Evolutionary conservation across 1,284 basidiomycete species (phyloP), one percentile per base, ranked within the genome.

Genomic region (Serendipita sp.): DNA sequence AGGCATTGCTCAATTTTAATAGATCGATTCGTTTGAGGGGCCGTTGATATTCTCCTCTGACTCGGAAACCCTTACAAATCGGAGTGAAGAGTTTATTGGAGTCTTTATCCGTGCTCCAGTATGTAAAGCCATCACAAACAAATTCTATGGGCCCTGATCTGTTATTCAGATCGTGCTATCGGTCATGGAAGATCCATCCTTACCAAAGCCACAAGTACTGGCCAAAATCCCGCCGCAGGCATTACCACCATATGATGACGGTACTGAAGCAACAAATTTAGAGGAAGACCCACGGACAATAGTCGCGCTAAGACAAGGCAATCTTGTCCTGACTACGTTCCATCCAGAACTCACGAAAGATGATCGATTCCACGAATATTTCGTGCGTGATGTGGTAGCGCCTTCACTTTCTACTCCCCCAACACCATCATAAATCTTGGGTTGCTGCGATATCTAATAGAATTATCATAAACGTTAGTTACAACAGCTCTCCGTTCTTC

Each of bases 61-160:
- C 22, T 84, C 94, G 2, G 77, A 81, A 10, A 82, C 80, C 30
- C 74, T 97, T 12, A 74, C 78, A 38, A 74, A 87, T 60, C 71
- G 87, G 0, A 73, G 80, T 1, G 71, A 74, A 43, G 83, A 89
- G 0, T 96, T 94, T 73, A 85, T 81, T 41, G 91, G 91, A 0
- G 82, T 97, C 50, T 99, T 99, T 74, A 99, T 99, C 69, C 90
- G 95, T 45, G 95, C 95, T 42, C 95, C 95, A 1, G 87, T 90
- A 68, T 64, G 38, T 41, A 6, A 13, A 41, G 13, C 82, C 74
- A 32, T 65, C 34, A 47, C 43, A 15, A 3, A 69, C 67, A 69
- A 68, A 4, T 68, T 67, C 53, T 49, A 30, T 43, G 5, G 42
- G 50, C 61, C 66, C 65, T 22, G 12, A 49, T 62, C 30, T 60